Evolutionary conservation across 1,284 basidiomycete species (phyloP).

Genomic region (Naganishia sp.): DNA sequence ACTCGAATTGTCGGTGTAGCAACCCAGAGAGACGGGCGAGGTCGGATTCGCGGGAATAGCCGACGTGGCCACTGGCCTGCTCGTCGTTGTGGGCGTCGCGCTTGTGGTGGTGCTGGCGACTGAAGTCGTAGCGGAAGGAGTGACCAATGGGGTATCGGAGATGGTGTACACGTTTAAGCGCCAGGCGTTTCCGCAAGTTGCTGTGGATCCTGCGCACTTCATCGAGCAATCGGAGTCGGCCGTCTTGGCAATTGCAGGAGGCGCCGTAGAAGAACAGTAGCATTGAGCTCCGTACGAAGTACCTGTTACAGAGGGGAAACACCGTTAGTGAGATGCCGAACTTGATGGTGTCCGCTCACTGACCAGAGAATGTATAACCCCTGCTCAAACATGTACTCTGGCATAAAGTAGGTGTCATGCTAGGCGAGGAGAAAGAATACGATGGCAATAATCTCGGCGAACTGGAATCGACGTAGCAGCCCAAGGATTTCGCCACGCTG

Average conservation of each 20-base stretch:
- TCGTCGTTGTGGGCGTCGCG: slow-evolving; percentile 19
- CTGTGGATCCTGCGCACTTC: slow-evolving; percentile 42
- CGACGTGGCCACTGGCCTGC: slow-evolving; percentile 16
- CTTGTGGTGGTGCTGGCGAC: slow-evolving; percentile 21
- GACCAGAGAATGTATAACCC: slow-evolving; percentile 17
- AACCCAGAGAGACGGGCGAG: slow-evolving; percentile 1
- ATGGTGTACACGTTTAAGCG: slow-evolving; percentile 22
- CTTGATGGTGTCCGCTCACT: neutral
- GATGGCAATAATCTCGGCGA: slow-evolving; percentile 41
- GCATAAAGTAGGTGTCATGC: slow-evolving; percentile 45
- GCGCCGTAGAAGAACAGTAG: slow-evolving; percentile 44
- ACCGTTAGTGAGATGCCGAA: neutral
- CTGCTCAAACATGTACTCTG: slow-evolving; percentile 45
- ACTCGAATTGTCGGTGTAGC: slow-evolving; percentile 15
- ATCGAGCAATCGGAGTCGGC: slow-evolving; percentile 41
- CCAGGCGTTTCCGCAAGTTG: slow-evolving; percentile 41
- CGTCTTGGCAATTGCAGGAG: slow-evolving; percentile 34
- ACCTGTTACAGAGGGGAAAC: neutral
- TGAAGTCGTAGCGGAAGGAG: slow-evolving; percentile 14
- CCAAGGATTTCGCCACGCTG: slow-evolving; percentile 12
- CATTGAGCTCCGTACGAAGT: slow-evolving; percentile 41
- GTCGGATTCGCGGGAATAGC: slow-evolving; percentile 2
- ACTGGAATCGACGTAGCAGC: slow-evolving; percentile 19
- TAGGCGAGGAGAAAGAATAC: slow-evolving; percentile 39
- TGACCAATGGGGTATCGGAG: slow-evolving; percentile 3